A percentile compares a stretch with the other conserved stretches of the same genome.
phyloP scores from a whole-genome alignment of 2,329 filamentous ascomycete genomes.

The Fusarium globosum region DNA sequence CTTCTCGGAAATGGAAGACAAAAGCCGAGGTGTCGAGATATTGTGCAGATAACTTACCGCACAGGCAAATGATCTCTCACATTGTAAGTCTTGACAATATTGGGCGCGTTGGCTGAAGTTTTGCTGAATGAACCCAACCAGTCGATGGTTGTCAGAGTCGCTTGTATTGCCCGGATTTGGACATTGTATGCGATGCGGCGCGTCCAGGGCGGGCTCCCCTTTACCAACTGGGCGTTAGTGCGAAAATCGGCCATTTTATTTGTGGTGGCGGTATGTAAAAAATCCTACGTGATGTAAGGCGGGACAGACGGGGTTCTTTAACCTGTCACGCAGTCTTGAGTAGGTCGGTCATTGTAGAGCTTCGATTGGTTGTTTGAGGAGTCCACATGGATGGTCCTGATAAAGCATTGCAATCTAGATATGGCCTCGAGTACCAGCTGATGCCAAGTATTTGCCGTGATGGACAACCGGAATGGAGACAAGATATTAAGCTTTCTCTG shows the following conservation, averaged over 20 bases:
- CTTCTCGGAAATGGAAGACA: no score
- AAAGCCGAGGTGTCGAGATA: rapidly evolving
- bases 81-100: background rate
- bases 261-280: background rate
- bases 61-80: background rate
- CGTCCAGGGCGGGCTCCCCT: background rate
- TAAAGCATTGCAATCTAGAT: background rate
- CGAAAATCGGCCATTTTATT: background rate
- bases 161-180: background rate
- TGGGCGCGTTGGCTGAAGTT: background rate
- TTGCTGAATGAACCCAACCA: background rate
- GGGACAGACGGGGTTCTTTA: background rate
- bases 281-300: background rate
- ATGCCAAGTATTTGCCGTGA: background rate
- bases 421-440: background rate
- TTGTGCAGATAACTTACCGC: background rate
- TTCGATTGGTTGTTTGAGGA: background rate
- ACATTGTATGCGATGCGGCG: background rate
- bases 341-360: background rate
- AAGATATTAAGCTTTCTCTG: background rate
- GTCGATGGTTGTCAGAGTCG: background rate
- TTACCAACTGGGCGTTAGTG: background rate
- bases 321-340: background rate
- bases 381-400: background rate
- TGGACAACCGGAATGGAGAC: background rate